These are phyloP conservation scores for Monilinia polystroma DNA, from an alignment of 2,329 filamentous ascomycete species.

Conservation along the genomic window DNA sequence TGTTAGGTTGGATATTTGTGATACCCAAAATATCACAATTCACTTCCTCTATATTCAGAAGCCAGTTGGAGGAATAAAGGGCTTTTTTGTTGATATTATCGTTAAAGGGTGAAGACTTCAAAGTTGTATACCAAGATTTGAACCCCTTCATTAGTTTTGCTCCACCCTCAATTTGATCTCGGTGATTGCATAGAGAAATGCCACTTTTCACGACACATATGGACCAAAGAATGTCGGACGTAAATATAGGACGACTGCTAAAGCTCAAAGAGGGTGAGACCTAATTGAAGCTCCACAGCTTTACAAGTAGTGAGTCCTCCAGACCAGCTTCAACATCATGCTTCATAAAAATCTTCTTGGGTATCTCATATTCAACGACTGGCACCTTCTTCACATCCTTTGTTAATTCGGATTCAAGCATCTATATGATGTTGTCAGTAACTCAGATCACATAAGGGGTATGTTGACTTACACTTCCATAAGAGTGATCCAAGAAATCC, in stretches of 20 bases:
- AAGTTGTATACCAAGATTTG: slow-evolving; percentile 9
- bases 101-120: slow-evolving; percentile 2
- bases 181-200: slow-evolving; percentile 22
- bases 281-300: slow-evolving; percentile 58
- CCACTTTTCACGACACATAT: slow-evolving; percentile 12
- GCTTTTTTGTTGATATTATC: background rate
- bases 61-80: background rate
- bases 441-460: background rate
- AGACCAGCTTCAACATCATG: slow-evolving; percentile 49
- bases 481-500: slow-evolving; percentile 94
- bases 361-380: slow-evolving; percentile 91
- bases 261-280: background rate
- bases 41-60: background rate
- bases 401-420: slow-evolving; percentile 79
- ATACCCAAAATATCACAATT: background rate
- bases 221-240: background rate
- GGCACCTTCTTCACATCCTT: slow-evolving; percentile 84
- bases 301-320: slow-evolving; percentile 57
- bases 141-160: slow-evolving; percentile 17
- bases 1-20: background rate
- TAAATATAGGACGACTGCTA: slow-evolving; percentile 6
- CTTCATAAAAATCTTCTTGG: slow-evolving; percentile 46
- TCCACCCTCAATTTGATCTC: slow-evolving; percentile 24
- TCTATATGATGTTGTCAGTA: slow-evolving; percentile 49
- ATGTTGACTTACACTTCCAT: slow-evolving; percentile 63